A percentile compares a stretch with the other conserved stretches of the same genome.
These are phyloP conservation scores for Radiomyces spectabilis DNA, from an alignment of 192 early-diverging fungal species.

Conservation along the genomic window DNA sequence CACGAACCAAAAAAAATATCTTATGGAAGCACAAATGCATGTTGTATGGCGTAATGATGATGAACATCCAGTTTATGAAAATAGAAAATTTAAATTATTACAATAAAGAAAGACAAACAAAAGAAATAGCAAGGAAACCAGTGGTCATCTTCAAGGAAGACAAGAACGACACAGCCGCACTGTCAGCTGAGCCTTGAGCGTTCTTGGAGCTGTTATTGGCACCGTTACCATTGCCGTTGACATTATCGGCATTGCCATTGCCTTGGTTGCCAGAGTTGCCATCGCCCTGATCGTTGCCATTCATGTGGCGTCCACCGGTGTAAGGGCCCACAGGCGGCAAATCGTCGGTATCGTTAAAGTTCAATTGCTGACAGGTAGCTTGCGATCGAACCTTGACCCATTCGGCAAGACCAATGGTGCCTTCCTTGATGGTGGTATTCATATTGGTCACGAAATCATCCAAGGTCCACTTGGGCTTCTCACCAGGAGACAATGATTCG, in stretches of 20 bases:
- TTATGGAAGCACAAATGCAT: no score
- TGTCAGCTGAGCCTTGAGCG: no score
- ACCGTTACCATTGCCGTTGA: not conserved
- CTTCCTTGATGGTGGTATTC: conserved; percentile 7
- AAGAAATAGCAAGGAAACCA: no score
- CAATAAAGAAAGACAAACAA: no score
- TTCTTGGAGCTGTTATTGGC: not conserved
- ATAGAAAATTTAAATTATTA: no score
- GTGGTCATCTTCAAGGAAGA: no score
- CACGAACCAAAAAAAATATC: no score
- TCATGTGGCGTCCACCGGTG: conserved; percentile 6
- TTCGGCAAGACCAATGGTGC: conserved; percentile 2
- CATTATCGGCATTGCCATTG: not conserved
- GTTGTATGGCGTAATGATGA: no score
- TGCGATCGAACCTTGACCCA: conserved; percentile 6
- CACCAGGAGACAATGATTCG: conserved; percentile 11
- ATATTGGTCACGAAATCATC: conserved; percentile 9
- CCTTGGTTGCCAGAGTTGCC: not conserved
- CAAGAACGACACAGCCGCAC: no score
- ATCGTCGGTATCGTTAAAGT: conserved; percentile 23
- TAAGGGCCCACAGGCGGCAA: conserved; percentile 20
- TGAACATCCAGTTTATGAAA: no score
- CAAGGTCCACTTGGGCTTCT: conserved; percentile 3
- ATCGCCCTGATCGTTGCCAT: conserved; percentile 9
- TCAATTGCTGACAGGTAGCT: conserved; percentile 12